phyloP scores from a whole-genome alignment of 352 stramenopile genomes.

The Phytophthora ramorum region DNA sequence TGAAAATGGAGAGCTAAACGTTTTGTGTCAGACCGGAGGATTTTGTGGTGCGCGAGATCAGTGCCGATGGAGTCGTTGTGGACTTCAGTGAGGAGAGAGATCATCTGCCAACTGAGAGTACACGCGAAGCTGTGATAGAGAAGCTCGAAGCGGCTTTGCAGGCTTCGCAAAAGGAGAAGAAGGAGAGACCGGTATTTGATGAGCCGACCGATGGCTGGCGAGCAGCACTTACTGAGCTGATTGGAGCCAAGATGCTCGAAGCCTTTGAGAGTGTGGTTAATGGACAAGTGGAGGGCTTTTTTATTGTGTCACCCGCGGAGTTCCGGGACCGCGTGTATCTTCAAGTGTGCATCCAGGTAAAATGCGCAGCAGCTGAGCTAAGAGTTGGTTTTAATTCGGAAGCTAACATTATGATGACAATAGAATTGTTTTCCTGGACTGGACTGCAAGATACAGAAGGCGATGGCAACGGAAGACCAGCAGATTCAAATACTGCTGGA shows the following conservation, averaged over 20 bases:
- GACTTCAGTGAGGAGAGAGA: conserved; percentile 33
- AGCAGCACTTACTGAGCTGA: conserved; percentile 40
- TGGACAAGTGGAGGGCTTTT: conserved; percentile 23
- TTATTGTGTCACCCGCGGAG: conserved; percentile 48
- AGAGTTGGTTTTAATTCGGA: background rate
- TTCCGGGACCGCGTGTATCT: conserved; percentile 71
- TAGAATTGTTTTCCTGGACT: conserved; percentile 75
- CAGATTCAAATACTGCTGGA: conserved; percentile 67
- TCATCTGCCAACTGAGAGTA: conserved; percentile 40
- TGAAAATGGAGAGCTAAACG: background rate
- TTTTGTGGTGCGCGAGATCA: conserved; percentile 81
- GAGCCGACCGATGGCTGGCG: conserved; percentile 60
- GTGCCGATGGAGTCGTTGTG: conserved; percentile 45
- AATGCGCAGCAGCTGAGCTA: background rate
- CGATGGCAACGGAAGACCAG: conserved; percentile 12
- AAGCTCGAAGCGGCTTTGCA: conserved; percentile 31
- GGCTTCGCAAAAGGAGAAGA: conserved; percentile 42
- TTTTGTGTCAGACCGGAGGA: conserved; percentile 47
- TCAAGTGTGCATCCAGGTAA: conserved; percentile 80
- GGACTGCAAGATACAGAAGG: conserved; percentile 64
- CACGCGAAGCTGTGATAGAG: conserved; percentile 45
- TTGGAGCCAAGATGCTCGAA: conserved; percentile 23
- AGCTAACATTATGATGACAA: conserved; percentile 1
- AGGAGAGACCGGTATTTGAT: conserved; percentile 56
- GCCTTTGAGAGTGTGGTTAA: conserved; percentile 34